Evolutionary conservation across 441 rosid species (phyloP), one percentile per base, ranked within the genome.

Genomic region (Erodium chrysanthum): DNA sequence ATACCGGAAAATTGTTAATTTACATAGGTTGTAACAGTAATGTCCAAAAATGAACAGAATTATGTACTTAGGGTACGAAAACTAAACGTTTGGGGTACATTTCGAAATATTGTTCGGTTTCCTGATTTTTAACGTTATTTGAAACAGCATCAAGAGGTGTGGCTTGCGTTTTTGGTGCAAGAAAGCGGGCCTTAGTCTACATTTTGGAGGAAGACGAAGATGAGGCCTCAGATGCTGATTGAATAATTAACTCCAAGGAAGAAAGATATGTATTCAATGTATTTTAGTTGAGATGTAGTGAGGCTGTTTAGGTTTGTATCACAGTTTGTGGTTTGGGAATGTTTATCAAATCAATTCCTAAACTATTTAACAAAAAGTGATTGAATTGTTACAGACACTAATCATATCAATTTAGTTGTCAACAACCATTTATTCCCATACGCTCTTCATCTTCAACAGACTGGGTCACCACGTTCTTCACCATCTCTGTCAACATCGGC

Each of bases 181-280:
- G 85, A 80, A 89, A 86, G 77, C 91, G 90, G 7, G 95, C 96
- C 8, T 71, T 91, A 76, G 96, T 93, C 62, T 93, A 89, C 78
- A 89, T 91, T 73, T 73, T 93, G 72, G 98, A 93, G 29, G 98
- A 91, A 82, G 95, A 91, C 59, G 98, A 91, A 80, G 97, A 87
- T 29, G 86, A 87, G 67, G 76, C 76, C 75, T 75, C 86, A 3
- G 91, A 88, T 20, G 72, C 77, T 18, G 90, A 87, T 74, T 84
- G 73, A 83, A 54, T 54, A 3, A 12, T 54, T 54, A 3, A 12
- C 20, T 44, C 50, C 5, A 14, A 10, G 50, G 50, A 44, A 44
- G 50, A 44, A 44, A 44, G 15, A 14, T 44, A 42, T 10, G 50
- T 44, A 44, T 44, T 42, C 48, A 42, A 0, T 10, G n/a, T 15